Evolutionary conservation across 257 asterid genomes (phyloP), one percentile per base, ranked within the genome.

Genomic region (Linaria vulgaris): DNA sequence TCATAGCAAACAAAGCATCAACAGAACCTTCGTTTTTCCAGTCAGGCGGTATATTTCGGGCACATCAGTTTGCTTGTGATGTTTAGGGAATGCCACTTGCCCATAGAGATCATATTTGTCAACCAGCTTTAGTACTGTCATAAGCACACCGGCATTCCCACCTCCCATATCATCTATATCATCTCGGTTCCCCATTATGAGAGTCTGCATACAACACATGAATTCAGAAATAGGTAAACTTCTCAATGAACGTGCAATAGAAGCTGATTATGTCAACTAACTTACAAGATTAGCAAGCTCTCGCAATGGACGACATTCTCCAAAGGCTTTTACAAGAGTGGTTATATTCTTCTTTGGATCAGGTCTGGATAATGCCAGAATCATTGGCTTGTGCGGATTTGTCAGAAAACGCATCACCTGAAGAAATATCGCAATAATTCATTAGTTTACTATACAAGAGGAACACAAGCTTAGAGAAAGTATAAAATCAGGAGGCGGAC

Each of bases 361-460:
- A 13, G 96, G 95, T 62, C 96, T 80, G 67, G 96, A 88, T 44
- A 88, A 67, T 30, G 96, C 95, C 22, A 86, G 82, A 75, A 88
- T 86, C 86, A 88, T 88, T 45, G 96, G 96, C 78, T 88, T 88
- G 85, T 88, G 96, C 0, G 96, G 96, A 71, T 88, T 88, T 27
- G 86, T 78, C 69, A 88, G 66, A 70, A 88, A 88, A 27, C 90
- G 86, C 96, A 88, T 83, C 62, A 88, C 82, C 95, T 88, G 71
- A 47, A 16, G 57, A 56, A 55, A 70, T 20, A 37, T 9, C 0
- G 6, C 20, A 17, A 47, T 21, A 34, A 22, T 50, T 12, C 44
- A 62, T 25, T 20, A 22, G 23, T 71, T 50, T 9, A 61, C n/a
- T n/a, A n/a, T n/a, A 44, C 16, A 34, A 57, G 21, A 9, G 11